These are phyloP conservation scores for Terfezia boudieri DNA, from an alignment of 495 filamentous ascomycete species.

Conservation along the genomic window DNA sequence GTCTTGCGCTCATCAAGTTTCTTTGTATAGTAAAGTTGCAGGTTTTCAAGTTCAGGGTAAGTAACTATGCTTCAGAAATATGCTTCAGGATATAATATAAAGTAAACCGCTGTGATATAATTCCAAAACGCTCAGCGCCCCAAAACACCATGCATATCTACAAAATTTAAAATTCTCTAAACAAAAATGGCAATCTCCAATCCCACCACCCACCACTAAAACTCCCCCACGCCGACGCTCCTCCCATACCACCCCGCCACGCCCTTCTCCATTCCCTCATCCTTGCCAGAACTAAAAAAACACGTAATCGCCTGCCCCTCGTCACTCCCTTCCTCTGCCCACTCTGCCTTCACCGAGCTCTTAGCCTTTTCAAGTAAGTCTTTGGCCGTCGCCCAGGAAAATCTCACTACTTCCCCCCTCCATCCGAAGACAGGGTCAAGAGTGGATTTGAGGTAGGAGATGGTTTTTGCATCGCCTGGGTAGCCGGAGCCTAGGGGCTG, in stretches of 20 bases:
- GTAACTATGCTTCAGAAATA: too few relatives aligned
- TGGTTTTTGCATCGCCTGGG: constrained; percentile 65
- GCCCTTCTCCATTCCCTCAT: constrained; percentile 3
- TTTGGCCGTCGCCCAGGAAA: constrained; percentile 88
- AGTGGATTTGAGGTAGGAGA: constrained; percentile 54
- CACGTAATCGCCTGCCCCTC: constrained; percentile 46
- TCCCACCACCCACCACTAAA: too few relatives aligned
- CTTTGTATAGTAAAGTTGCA: too few relatives aligned
- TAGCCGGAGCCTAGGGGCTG: constrained; percentile 73
- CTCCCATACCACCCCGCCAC: constrained; percentile 13
- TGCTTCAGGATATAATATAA: too few relatives aligned
- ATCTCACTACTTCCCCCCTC: constrained; percentile 62
- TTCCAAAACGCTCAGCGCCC: too few relatives aligned
- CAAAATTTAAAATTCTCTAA: too few relatives aligned
- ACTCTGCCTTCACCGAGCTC: constrained; percentile 44
- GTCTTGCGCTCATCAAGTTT: too few relatives aligned
- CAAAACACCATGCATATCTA: too few relatives aligned
- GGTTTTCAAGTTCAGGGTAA: too few relatives aligned
- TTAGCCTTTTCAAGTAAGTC: constrained; percentile 55
- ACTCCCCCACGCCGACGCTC: background rate
- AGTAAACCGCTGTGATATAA: too few relatives aligned
- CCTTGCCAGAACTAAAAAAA: constrained; percentile 31
- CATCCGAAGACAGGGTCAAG: constrained; percentile 93
- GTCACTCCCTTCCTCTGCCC: constrained; percentile 56
- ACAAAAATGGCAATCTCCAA: too few relatives aligned